phyloP scores from a whole-genome alignment of 139 green algal genomes.

The Astrephomene gubernaculifera region DNA sequence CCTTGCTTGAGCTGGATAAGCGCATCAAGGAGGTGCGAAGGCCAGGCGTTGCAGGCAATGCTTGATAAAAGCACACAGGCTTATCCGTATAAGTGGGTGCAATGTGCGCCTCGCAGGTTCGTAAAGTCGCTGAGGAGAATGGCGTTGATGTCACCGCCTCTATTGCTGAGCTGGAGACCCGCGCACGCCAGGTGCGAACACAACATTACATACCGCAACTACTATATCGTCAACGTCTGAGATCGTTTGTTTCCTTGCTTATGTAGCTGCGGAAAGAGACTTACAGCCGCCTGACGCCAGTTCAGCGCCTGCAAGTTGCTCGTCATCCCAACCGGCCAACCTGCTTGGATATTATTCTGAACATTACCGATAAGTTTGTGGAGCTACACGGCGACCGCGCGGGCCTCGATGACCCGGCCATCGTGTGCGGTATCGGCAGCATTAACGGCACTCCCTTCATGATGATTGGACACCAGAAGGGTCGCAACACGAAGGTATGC shows the following conservation, averaged over 20 bases:
- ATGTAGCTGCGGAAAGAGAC: slow-evolving; percentile 92
- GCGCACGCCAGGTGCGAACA: slow-evolving; percentile 81
- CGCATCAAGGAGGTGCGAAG: slow-evolving; percentile 93
- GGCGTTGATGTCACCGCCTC: slow-evolving; percentile 89
- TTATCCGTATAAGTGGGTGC: background rate
- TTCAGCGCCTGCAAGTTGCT: slow-evolving; percentile 94
- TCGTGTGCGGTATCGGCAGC: slow-evolving; percentile 93
- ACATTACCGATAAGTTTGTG: slow-evolving; percentile 97
- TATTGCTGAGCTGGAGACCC: slow-evolving; percentile 88
- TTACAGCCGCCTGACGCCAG: slow-evolving; percentile 92
- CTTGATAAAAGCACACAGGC: background rate
- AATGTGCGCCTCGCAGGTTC: slow-evolving; percentile 68
- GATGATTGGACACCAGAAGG: slow-evolving; percentile 99
- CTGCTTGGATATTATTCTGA: slow-evolving; percentile 97
- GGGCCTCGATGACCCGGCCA: slow-evolving; percentile 93
- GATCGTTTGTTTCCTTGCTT: too few relatives aligned
- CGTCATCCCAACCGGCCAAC: slow-evolving; percentile 96
- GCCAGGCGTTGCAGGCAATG: background rate
- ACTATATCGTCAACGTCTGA: too few relatives aligned
- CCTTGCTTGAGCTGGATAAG: slow-evolving; percentile 96
- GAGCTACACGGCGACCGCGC: slow-evolving; percentile 97
- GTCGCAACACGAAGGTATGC: slow-evolving; percentile 97
- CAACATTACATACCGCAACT: too few relatives aligned
- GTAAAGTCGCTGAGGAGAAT: slow-evolving; percentile 93
- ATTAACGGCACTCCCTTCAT: slow-evolving; percentile 96